A percentile compares a stretch with the other conserved stretches of the same genome.
Conservation (phyloP, 2,329 filamentous ascomycete genomes). For the Esteya vermicola region DNA sequence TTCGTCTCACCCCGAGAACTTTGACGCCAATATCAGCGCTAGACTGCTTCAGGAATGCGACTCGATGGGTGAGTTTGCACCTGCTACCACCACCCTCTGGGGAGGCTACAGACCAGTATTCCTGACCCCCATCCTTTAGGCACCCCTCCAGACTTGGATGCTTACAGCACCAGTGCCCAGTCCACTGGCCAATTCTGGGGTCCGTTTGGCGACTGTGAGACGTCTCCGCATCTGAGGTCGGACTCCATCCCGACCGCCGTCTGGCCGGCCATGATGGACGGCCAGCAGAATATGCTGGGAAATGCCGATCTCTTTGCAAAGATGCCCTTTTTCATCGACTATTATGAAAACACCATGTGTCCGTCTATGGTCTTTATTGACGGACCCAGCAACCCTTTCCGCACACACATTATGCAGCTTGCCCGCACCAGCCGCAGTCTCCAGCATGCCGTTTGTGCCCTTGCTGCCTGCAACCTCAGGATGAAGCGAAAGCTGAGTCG, state of each 20-base stretch:
- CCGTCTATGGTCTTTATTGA: slow-evolving; percentile 88
- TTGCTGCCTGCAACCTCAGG: slow-evolving; percentile 78
- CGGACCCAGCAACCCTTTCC: slow-evolving; percentile 70
- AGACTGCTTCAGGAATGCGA: slow-evolving; percentile 42
- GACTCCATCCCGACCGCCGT: slow-evolving; percentile 15
- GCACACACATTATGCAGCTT: slow-evolving; percentile 66
- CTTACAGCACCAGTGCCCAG: slow-evolving; percentile 34
- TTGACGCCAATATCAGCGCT: slow-evolving; percentile 39
- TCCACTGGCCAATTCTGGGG: slow-evolving; percentile 34
- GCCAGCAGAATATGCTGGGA: slow-evolving; percentile 33
- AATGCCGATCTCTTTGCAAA: slow-evolving; percentile 55
- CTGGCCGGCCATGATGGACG: slow-evolving; percentile 32
- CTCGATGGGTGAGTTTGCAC: slow-evolving; percentile 34
- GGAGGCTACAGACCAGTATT: neutral
- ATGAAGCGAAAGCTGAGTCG: slow-evolving; percentile 62
- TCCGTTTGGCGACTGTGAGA: slow-evolving; percentile 29
- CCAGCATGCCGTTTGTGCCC: slow-evolving; percentile 83
- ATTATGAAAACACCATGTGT: slow-evolving; percentile 86
- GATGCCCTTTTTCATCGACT: slow-evolving; percentile 81
- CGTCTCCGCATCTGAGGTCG: slow-evolving; percentile 23
- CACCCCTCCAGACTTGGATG: slow-evolving; percentile 32
- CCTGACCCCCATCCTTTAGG: slow-evolving; percentile 3
- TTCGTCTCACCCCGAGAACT: slow-evolving; percentile 42
- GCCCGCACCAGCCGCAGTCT: slow-evolving; percentile 66
- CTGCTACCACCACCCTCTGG: neutral